Base-by-base conservation (phyloP, 331 rosid species). In the Pyrus hybrid region DNA sequence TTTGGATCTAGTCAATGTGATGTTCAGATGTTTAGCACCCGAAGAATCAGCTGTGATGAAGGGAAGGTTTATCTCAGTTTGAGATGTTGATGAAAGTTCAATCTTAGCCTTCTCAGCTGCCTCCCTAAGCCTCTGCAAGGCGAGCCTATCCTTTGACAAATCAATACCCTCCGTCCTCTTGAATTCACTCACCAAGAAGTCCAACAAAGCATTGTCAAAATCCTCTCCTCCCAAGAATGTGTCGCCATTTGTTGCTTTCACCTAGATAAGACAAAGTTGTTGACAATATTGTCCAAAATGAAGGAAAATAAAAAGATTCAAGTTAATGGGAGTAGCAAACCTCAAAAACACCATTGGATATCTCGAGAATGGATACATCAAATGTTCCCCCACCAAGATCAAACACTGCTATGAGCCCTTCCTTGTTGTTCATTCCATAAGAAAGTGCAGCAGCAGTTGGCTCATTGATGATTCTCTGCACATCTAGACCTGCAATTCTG, bases 371-470 rank as follows among this genome's bases (percentile, higher is more conserved):
- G 83, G 98, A 93, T 35, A 93, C 98, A 87, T 93, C 98, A 69
- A 93, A 93, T 26, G 98, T 93, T 76, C 98, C 98, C 83, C 98
- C 98, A 30, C 98, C 98, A 75, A 93, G 98, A 76, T 93, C 98
- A 81, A 93, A 93, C 23, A 93, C 98, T 4, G 98, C 98, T 73
- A 93, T 93, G 9, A 91, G 85, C 30, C 98, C 98, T 79, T 93
- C 98, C 86, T 93, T 93, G 78, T 88, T 93, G 89, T 86, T 93
- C 98, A 91, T 91, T 78, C 90, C n/a, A n/a, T n/a, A n/a, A n/a
- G n/a, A n/a, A n/a, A n/a, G n/a, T n/a, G n/a, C n/a, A n/a, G n/a
- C n/a, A n/a, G n/a, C n/a, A n/a, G n/a, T n/a, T n/a, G n/a, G n/a
- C n/a, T n/a, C n/a, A n/a, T n/a, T n/a, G n/a, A n/a, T n/a, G n/a